Evolutionary conservation across 2,329 filamentous ascomycete species (phyloP), one percentile per base, ranked within the genome.

Genomic region (Cephalotrichum gorgonifer): DNA sequence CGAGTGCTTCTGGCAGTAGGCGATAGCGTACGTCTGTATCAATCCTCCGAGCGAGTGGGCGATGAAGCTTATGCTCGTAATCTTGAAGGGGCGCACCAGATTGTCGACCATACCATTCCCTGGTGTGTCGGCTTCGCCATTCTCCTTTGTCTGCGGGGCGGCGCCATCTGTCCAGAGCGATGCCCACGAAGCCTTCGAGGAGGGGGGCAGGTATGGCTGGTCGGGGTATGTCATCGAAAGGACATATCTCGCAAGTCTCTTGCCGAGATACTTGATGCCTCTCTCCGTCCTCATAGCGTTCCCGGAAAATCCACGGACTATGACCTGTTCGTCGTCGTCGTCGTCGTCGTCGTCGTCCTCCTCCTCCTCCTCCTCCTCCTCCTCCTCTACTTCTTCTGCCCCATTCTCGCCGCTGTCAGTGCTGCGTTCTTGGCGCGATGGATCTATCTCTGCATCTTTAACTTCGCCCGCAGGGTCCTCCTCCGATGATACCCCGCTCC

Each of bases 261-360:
- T 97, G 20, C 93, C 93, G 5, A 98, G 78, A 64, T 95, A 98
- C 64, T 97, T 95, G 60, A 98, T 97, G 15, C 93, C 93, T 54
- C 85, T 83, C 67, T 98, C 93, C 2, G 93, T 98, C 50, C 86
- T 84, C 30, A 88, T 88, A 7, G 87, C 88, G 63, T 97, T 97
- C 43, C 88, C 89, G 6, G 84, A 81, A 61, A 91, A 97, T 2
- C 91, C 91, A 54, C 91, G 77, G 3, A 96, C 91, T 57, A 97
- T 82, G 14, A 95, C 83, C 60, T 95, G 79, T 57, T 93, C 87
- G 33, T 90, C 83, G 26, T 88, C 83, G 11, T 87, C 78, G 3
- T 82, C 77, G 2, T 78, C 71, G 4, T 74, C 73, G 1, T 75
- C 65, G 3, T 62, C 56, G 14, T 55, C 53, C 2, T 56, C 54